Evolutionary conservation across 208 protist species (phyloP).

Genomic region (Leishmania gerbilli): DNA sequence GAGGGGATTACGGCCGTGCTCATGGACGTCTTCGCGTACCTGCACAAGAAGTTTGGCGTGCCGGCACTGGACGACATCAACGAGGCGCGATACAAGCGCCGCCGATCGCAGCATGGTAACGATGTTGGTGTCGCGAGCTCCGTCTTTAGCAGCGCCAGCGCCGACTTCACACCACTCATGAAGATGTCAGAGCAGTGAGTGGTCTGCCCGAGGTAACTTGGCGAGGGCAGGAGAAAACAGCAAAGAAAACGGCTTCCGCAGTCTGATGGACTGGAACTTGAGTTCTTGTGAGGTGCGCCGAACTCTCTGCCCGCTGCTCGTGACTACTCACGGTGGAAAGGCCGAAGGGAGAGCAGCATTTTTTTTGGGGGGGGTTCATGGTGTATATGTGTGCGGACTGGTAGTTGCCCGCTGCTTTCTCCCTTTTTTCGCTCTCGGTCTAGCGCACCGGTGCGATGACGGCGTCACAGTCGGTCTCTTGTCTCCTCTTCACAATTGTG

Average conservation of each 20-base stretch:
- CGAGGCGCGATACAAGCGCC: slow-evolving; percentile 52
- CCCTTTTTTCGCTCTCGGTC: not conserved
- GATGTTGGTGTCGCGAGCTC: slow-evolving; percentile 27
- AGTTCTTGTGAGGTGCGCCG: not conserved
- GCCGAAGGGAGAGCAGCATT: too few relatives aligned
- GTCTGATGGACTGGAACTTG: not conserved
- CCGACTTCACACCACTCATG: slow-evolving; percentile 33
- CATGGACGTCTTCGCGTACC: slow-evolving; percentile 75
- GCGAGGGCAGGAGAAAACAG: not conserved
- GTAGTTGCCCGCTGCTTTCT: not conserved
- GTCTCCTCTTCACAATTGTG: not conserved
- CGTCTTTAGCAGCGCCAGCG: slow-evolving; percentile 35
- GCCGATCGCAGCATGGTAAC: slow-evolving; percentile 25
- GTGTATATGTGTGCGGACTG: not conserved
- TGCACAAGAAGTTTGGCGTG: slow-evolving; percentile 72
- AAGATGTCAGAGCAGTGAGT: slow-evolving; percentile 31
- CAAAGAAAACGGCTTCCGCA: not conserved
- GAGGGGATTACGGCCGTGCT: slow-evolving; percentile 71
- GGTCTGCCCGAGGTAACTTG: not conserved
- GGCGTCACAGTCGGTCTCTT: not conserved
- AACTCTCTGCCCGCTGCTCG: not conserved
- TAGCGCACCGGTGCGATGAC: not conserved
- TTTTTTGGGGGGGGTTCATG: not conserved
- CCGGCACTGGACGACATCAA: slow-evolving; percentile 71
- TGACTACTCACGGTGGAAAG: not conserved